A percentile compares a stretch with the other conserved stretches of the same genome.
Evolutionary conservation across 139 green algal genomes (phyloP).

Genomic region (Marvania coccoides): DNA sequence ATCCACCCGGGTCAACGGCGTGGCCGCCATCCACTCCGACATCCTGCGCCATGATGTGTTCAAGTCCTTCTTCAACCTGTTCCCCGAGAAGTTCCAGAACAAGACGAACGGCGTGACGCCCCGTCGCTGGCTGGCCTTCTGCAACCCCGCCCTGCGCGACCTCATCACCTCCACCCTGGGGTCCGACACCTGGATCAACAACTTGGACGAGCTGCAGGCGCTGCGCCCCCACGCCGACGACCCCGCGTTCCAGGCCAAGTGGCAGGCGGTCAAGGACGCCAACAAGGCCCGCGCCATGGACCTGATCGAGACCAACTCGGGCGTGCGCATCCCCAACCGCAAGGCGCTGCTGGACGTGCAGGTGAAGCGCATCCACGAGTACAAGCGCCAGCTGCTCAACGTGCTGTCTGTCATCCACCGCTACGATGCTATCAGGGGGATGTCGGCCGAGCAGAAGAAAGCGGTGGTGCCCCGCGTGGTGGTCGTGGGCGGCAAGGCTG

Average conservation of each 20-base stretch:
- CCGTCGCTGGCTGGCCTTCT: constrained; percentile 87
- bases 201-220: constrained; percentile 51
- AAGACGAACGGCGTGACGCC: constrained; percentile 95
- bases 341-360: constrained; percentile 93
- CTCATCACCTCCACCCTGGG: constrained; percentile 88
- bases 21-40: constrained; percentile 89
- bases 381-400: constrained; percentile 98
- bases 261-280: constrained; percentile 73
- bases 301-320: constrained; percentile 66
- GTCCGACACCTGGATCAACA: constrained; percentile 83
- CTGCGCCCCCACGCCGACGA: constrained; percentile 47
- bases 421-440: constrained; percentile 89
- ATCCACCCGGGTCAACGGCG: constrained; percentile 85
- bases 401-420: constrained; percentile 77
- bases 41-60: constrained; percentile 37
- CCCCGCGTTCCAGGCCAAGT: constrained; percentile 57
- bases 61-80: constrained; percentile 53
- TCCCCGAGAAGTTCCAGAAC: constrained; percentile 90
- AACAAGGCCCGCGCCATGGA: constrained; percentile 58
- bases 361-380: constrained; percentile 98
- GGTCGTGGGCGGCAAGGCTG: constrained; percentile 96
- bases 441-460: constrained; percentile 76
- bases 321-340: constrained; percentile 55
- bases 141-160: constrained; percentile 81
- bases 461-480: constrained; percentile 79